Percentiles rank a stretch among this genome's conserved stretches.
Evolutionary conservation across 2,329 filamentous ascomycete species (phyloP).

Genomic region (Penicillium carneum): DNA sequence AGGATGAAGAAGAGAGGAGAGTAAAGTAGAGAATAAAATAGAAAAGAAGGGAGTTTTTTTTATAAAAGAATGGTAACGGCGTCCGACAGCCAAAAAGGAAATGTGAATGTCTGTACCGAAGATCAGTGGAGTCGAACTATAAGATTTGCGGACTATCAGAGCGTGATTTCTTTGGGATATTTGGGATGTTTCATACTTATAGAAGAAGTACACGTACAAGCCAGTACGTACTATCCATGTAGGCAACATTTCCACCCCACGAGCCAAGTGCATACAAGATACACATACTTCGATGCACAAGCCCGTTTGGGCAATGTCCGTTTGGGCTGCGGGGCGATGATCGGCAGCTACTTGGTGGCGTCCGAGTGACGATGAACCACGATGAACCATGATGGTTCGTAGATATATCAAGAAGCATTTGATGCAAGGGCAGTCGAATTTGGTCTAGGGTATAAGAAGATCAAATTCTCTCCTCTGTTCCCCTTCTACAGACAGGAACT

Average conservation of each 20-base stretch:
- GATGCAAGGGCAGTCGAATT: not conserved
- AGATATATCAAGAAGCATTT: not conserved
- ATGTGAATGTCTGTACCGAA: conserved; percentile 6
- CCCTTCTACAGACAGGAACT: not conserved
- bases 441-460: not conserved
- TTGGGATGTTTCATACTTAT: not conserved
- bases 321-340: not conserved
- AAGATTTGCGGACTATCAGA: conserved; percentile 23
- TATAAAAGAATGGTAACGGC: conserved; percentile 18
- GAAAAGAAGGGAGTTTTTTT: conserved; percentile 1
- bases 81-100: conserved; percentile 8
- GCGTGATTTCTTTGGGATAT: not conserved
- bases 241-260: conserved; percentile 2
- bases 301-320: conserved; percentile 3
- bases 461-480: not conserved
- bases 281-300: not conserved
- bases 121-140: conserved; percentile 19
- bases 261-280: not conserved
- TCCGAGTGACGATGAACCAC: conserved; percentile 4
- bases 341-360: conserved; percentile 9
- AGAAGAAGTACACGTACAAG: not conserved
- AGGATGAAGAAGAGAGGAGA: not conserved
- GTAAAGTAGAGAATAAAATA: not conserved
- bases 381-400: conserved; percentile 9
- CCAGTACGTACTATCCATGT: not conserved